Conservation (phyloP, 768 basidiomycete species). For the Lactarius sp. region DNA sequence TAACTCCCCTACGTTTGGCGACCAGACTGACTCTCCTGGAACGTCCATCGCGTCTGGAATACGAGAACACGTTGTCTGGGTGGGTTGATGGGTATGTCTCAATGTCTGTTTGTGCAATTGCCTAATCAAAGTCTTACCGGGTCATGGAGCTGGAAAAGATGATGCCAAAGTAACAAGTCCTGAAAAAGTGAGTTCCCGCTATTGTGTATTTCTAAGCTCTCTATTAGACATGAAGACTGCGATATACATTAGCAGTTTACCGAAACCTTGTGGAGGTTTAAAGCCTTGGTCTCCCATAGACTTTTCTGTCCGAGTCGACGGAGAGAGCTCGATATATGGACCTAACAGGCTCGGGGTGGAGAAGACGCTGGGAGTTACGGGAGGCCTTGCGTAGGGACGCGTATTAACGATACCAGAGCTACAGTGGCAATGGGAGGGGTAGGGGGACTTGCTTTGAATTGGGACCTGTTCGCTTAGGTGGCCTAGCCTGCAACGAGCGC, state of each 20-base stretch:
- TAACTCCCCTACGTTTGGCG: not conserved
- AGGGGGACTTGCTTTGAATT: not conserved
- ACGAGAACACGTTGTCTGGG: not conserved
- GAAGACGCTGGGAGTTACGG: not conserved
- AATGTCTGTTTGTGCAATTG: not conserved
- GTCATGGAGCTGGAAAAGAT: not conserved
- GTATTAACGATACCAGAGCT: not conserved
- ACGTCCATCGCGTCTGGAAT: not conserved
- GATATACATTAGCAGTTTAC: not conserved
- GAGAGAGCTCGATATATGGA: not conserved
- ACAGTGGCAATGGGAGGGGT: not conserved
- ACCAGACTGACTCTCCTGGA: not conserved
- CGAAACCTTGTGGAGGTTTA: not conserved
- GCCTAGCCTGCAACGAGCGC: not conserved
- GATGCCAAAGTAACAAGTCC: not conserved
- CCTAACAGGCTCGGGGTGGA: not conserved
- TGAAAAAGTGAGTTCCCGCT: not conserved
- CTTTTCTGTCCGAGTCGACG: not conserved
- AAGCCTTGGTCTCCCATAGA: not conserved
- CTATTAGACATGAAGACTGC: not conserved
- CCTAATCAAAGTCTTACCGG: not conserved
- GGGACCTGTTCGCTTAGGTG: not conserved
- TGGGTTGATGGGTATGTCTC: not conserved
- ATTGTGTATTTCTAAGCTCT: not conserved
- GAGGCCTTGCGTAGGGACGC: not conserved